phyloP scores from a whole-genome alignment of 2,329 filamentous ascomycete genomes.

The Talaromyces sp. region DNA sequence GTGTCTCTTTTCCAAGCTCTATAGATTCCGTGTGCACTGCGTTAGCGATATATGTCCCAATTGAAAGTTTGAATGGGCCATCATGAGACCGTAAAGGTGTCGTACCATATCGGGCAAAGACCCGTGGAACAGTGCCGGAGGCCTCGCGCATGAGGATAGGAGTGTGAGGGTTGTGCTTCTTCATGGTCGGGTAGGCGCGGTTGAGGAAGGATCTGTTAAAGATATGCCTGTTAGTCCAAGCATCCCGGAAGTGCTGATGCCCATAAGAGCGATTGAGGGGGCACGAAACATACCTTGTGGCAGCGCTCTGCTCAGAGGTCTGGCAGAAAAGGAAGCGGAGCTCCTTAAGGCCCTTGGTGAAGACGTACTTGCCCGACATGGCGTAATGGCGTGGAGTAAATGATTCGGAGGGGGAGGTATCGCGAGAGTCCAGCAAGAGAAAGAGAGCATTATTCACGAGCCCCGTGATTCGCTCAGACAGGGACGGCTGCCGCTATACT shows the following conservation, averaged over 20 bases:
- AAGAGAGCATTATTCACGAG: conserved; percentile 24
- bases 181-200: conserved; percentile 95
- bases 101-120: conserved; percentile 92
- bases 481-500: conserved; percentile 19
- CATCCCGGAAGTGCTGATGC: background rate
- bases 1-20: conserved; percentile 71
- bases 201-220: conserved; percentile 77
- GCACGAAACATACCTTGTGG: conserved; percentile 69
- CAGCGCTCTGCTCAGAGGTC: conserved; percentile 85
- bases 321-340: conserved; percentile 97
- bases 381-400: conserved; percentile 20
- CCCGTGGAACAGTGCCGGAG: conserved; percentile 75
- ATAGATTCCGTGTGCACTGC: conserved; percentile 1
- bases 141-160: conserved; percentile 97
- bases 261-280: background rate
- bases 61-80: background rate
- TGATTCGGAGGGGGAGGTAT: conserved; percentile 7
- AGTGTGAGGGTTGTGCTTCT: conserved; percentile 94
- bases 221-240: background rate
- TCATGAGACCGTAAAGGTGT: background rate
- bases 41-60: conserved; percentile 23
- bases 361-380: conserved; percentile 95
- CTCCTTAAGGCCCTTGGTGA: conserved; percentile 86
- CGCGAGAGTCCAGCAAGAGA: conserved; percentile 8
- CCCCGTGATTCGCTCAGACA: conserved; percentile 26